Base-by-base conservation (phyloP, 352 stramenopile species). In the Phytophthora melonis region DNA sequence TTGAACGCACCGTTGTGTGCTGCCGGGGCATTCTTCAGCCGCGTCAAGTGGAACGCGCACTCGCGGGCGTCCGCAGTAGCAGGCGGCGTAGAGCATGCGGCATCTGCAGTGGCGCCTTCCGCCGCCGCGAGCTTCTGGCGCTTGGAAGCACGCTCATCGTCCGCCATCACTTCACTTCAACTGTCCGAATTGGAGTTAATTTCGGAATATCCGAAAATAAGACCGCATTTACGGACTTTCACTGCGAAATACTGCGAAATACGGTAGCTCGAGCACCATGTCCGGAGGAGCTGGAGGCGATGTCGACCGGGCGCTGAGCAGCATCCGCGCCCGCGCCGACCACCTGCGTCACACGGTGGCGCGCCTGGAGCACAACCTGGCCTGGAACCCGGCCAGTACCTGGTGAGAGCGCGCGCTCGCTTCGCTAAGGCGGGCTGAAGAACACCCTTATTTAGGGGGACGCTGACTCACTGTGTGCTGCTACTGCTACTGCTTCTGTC, bases 261-360 rank as follows among this genome's bases (percentile, higher is more conserved):
- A 5, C 5, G 18, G 5, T 13, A 16, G 36, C 1, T 18, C 36
- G 14, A 43, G 36, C 36, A 18, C 9, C 36, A 43, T 43, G 41
- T 50, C 41, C 41, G 18, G 13, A 63, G 18, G 13, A 63, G 73
- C 73, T 23, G 83, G 82, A 58, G 78, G 83, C 47, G 89, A 96
- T 41, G 86, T 94, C 9, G 89, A 94, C 63, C 89, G 89, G 54
- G 87, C 89, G 30, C 66, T 95, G 56, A 89, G 84, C 72, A 93
- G 87, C 74, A 93, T 95, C 63, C 89, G 89, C 50, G 86, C 87
- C 47, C 87, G 89, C 36, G 89, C 89, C 16, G 89, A 95, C 67
- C 89, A 95, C 62, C 68, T 95, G 61, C 87, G 89, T 5, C 89
- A 93, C 70, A 95, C 89, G 13, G 82, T 95, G 36, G 79, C 75